Conservation (phyloP, 495 filamentous ascomycete species). For the Neurospora africana region DNA sequence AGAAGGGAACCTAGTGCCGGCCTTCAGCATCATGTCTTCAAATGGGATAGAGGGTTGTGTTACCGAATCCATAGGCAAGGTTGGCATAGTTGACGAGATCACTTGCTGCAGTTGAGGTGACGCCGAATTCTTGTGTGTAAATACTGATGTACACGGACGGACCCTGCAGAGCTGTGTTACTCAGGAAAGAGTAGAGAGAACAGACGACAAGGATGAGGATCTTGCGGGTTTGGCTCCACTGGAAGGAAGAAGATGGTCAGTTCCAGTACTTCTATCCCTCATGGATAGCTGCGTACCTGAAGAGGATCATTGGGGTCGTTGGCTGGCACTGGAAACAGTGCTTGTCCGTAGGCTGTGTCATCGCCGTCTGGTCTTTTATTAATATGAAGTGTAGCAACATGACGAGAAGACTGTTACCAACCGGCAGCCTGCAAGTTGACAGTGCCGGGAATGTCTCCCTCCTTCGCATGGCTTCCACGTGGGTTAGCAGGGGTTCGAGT, state of each 20-base stretch:
- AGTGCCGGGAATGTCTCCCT: too few species aligned
- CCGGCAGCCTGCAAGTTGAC: too few species aligned
- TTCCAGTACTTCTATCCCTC: not conserved
- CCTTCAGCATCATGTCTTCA: not conserved
- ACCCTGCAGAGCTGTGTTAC: conserved; percentile 47
- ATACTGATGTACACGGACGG: conserved; percentile 51
- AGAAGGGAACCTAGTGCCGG: conserved; percentile 37
- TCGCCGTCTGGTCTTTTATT: too few species aligned
- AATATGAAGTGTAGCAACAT: too few species aligned
- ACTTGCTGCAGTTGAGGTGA: conserved; percentile 39
- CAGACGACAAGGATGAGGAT: conserved; percentile 48
- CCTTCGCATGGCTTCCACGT: too few species aligned
- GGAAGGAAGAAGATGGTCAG: conserved; percentile 1
- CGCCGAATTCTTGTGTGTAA: conserved; percentile 44
- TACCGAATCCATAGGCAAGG: conserved; percentile 52
- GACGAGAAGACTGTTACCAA: too few species aligned
- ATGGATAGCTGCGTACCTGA: conserved; percentile 22
- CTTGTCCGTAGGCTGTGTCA: too few species aligned
- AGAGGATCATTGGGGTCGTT: conserved; percentile 52
- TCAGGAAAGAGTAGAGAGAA: conserved; percentile 51
- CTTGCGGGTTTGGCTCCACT: conserved; percentile 52
- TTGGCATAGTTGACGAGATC: conserved; percentile 53
- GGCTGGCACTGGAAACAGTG: too few species aligned
- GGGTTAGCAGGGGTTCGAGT: too few species aligned
- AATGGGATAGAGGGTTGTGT: not conserved